Conservation (phyloP, 441 rosid species). For the Bocquillonia castaneifolia region DNA sequence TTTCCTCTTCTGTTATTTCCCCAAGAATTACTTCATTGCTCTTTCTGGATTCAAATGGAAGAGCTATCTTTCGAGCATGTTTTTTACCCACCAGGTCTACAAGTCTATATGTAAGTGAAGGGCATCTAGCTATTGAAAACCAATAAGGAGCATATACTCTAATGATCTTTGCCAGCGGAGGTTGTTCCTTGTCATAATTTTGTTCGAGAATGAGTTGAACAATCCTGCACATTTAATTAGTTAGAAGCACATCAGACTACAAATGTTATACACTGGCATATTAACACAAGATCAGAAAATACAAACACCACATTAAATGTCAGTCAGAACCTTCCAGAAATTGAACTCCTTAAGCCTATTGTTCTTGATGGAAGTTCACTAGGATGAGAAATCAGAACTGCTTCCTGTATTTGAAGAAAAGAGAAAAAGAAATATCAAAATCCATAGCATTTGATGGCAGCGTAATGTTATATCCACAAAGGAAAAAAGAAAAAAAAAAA, state of each 20-base stretch:
- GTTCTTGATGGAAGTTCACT: constrained; percentile 70
- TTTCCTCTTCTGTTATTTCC: constrained; percentile 82
- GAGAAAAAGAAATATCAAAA: constrained; percentile 16
- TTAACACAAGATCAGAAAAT: constrained; percentile 1
- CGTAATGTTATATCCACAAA: constrained; percentile 1
- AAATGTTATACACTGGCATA: constrained; percentile 10
- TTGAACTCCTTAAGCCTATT: constrained; percentile 72
- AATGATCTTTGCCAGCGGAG: constrained; percentile 51
- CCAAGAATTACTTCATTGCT: constrained; percentile 38
- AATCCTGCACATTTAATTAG: constrained; percentile 48
- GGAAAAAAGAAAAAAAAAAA: constrained; percentile 17
- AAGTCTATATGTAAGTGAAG: constrained; percentile 68
- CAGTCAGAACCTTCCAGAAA: constrained; percentile 75
- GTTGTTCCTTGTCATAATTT: constrained; percentile 61
- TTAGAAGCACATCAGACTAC: constrained; percentile 28
- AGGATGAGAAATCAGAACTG: constrained; percentile 87
- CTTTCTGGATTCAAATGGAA: constrained; percentile 53
- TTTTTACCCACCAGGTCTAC: constrained; percentile 55
- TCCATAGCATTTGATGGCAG: not conserved
- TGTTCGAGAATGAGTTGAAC: constrained; percentile 86
- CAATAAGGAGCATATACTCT: constrained; percentile 91
- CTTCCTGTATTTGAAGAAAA: constrained; percentile 49
- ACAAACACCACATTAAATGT: constrained; percentile 16
- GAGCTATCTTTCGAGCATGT: constrained; percentile 45
- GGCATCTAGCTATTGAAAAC: constrained; percentile 86